Conservation (phyloP, 1,284 basidiomycete species). For the Puccinia novopanici region DNA sequence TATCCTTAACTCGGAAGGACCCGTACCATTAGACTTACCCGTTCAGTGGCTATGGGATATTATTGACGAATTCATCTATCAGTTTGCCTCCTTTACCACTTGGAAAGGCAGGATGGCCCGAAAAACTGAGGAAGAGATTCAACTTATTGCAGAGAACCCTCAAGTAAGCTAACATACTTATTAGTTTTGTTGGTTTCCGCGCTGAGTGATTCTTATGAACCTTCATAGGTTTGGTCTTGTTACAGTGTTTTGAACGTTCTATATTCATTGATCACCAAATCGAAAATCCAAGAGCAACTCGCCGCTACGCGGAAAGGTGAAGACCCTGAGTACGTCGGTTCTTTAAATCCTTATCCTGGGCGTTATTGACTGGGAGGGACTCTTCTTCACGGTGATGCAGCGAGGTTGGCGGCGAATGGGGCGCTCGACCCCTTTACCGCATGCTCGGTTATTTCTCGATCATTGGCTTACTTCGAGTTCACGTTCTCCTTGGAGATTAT, state of each 20-base stretch:
- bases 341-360: conserved; percentile 15
- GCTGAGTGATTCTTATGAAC: neutral
- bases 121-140: conserved; percentile 71
- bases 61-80: conserved; percentile 98
- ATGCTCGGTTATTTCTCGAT: conserved; percentile 98
- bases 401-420: conserved; percentile 87
- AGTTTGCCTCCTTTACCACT: conserved; percentile 92
- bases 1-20: conserved; percentile 88
- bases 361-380: neutral
- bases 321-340: conserved; percentile 68
- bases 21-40: conserved; percentile 85
- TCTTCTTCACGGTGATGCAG: conserved; percentile 60
- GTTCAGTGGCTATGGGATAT: conserved; percentile 99
- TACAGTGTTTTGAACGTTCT: conserved; percentile 97
- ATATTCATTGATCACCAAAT: conserved; percentile 97
- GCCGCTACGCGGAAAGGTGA: conserved; percentile 77
- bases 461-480: conserved; percentile 90
- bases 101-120: conserved; percentile 87
- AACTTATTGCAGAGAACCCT: conserved; percentile 62
- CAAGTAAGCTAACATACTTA: conserved; percentile 42
- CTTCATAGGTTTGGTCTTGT: conserved; percentile 80
- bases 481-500: conserved; percentile 93
- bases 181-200: neutral
- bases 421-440: conserved; percentile 82
- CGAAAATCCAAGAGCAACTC: conserved; percentile 90